Evolutionary conservation across 2,329 filamentous ascomycete species (phyloP).

Genomic region (Westerdykella aurantiaca): DNA sequence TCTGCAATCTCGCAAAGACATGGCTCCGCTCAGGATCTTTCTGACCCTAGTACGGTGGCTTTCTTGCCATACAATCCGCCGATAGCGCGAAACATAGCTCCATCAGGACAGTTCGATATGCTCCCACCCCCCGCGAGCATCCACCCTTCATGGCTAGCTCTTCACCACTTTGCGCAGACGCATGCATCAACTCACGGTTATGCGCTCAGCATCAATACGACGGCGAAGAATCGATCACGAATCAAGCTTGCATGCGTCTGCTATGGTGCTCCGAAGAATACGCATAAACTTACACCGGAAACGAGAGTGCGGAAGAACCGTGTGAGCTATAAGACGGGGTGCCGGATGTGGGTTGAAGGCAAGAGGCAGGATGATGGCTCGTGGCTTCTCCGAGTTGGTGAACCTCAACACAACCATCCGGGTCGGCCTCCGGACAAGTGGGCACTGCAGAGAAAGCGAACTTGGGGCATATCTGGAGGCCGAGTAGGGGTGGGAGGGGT

Average conservation of each 20-base stretch:
- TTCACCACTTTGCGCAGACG: slow-evolving; percentile 29
- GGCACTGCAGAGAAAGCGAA: slow-evolving; percentile 31
- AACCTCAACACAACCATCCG: slow-evolving; percentile 26
- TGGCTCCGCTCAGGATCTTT: no score
- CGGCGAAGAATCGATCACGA: slow-evolving; percentile 31
- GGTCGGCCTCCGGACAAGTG: slow-evolving; percentile 25
- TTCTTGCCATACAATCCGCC: no score
- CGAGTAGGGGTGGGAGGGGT: slow-evolving; percentile 27
- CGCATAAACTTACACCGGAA: slow-evolving; percentile 32
- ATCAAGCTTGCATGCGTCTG: slow-evolving; percentile 35
- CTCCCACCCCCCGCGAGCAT: slow-evolving; percentile 21
- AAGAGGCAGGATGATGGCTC: slow-evolving; percentile 26
- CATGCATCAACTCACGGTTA: slow-evolving; percentile 32
- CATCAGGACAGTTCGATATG: slow-evolving; percentile 21
- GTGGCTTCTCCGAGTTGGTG: slow-evolving; percentile 28
- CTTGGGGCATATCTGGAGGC: slow-evolving; percentile 29
- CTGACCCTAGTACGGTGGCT: no score
- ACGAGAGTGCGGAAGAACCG: slow-evolving; percentile 31
- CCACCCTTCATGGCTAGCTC: slow-evolving; percentile 24
- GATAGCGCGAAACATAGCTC: no score
- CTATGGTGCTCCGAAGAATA: slow-evolving; percentile 33
- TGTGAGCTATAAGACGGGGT: slow-evolving; percentile 32
- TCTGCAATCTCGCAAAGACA: no score
- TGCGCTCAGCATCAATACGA: slow-evolving; percentile 33
- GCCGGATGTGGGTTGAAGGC: slow-evolving; percentile 34